Percentiles rank a stretch among this genome's conserved stretches.
Evolutionary conservation across 2,329 filamentous ascomycete genomes (phyloP).

Genomic region (Fusarium devonianum): DNA sequence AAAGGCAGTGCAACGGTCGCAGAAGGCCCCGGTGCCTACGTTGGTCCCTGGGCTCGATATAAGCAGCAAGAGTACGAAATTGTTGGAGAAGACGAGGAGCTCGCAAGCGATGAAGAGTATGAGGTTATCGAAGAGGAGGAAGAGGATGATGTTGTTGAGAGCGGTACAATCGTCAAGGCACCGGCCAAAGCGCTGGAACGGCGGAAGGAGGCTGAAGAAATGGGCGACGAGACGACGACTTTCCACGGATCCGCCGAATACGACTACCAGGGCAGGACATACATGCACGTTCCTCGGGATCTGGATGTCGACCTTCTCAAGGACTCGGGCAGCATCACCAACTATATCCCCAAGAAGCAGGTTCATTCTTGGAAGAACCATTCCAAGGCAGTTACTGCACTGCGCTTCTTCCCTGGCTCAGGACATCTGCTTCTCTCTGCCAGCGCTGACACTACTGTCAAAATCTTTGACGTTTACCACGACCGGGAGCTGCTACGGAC

Average conservation of each 20-base stretch:
- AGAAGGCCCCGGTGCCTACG: slow-evolving; percentile 86
- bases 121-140: slow-evolving; percentile 78
- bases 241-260: slow-evolving; percentile 85
- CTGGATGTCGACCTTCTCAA: slow-evolving; percentile 85
- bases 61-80: slow-evolving; percentile 75
- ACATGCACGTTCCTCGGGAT: slow-evolving; percentile 96
- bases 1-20: slow-evolving; percentile 86
- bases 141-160: slow-evolving; percentile 69
- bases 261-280: slow-evolving; percentile 95
- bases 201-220: slow-evolving; percentile 64
- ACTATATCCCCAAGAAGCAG: slow-evolving; percentile 94
- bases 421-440: slow-evolving; percentile 89
- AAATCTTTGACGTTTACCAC: slow-evolving; percentile 95
- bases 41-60: slow-evolving; percentile 94
- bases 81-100: slow-evolving; percentile 75
- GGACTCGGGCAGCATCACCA: slow-evolving; percentile 80
- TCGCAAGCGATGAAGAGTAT: slow-evolving; percentile 81
- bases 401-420: slow-evolving; percentile 88
- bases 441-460: slow-evolving; percentile 89
- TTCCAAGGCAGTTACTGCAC: slow-evolving; percentile 81
- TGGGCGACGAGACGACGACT: slow-evolving; percentile 79
- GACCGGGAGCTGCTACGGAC: slow-evolving; percentile 85
- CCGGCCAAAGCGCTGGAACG: slow-evolving; percentile 61
- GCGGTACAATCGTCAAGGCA: slow-evolving; percentile 66
- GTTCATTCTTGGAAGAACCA: slow-evolving; percentile 89